These are phyloP conservation scores for Aureobasidium sp. DNA, from an alignment of 2,329 filamentous ascomycete genomes.

Conservation along the genomic window DNA sequence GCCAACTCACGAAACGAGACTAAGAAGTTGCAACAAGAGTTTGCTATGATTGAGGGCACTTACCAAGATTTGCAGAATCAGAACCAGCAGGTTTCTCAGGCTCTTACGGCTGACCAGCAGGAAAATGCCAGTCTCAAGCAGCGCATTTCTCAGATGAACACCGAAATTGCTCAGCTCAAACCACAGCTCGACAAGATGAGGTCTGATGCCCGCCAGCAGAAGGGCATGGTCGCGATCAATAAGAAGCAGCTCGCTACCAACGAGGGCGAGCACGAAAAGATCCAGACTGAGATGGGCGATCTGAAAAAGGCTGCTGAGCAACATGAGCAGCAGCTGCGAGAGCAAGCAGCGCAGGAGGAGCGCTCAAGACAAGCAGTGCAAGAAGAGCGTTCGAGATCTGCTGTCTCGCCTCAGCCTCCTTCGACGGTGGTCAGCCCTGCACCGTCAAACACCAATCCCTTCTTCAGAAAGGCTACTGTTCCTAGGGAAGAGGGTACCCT, in stretches of 20 bases:
- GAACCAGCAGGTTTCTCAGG: constrained; percentile 64
- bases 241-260: constrained; percentile 93
- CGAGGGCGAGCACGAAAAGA: constrained; percentile 79
- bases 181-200: constrained; percentile 89
- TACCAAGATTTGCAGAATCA: constrained; percentile 76
- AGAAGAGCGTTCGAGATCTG: constrained; percentile 18
- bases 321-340: constrained; percentile 23
- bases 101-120: constrained; percentile 76
- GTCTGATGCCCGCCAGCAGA: constrained; percentile 87
- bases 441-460: constrained; percentile 74
- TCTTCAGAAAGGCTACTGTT: constrained; percentile 60
- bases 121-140: constrained; percentile 84
- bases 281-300: constrained; percentile 69
- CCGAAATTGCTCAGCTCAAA: constrained; percentile 73
- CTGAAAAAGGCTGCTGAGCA: constrained; percentile 46
- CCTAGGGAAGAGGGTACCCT: constrained; percentile 9
- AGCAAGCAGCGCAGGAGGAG: constrained; percentile 28
- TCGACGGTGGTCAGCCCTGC: constrained; percentile 58
- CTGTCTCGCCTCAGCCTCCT: constrained; percentile 26
- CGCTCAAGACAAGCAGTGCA: constrained; percentile 27
- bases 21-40: constrained; percentile 73
- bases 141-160: constrained; percentile 73
- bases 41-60: constrained; percentile 70
- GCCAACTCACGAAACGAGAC: constrained; percentile 68
- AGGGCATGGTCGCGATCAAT: constrained; percentile 96